Conservation (phyloP, 257 asterid species). For the Euphrasia confusa region DNA sequence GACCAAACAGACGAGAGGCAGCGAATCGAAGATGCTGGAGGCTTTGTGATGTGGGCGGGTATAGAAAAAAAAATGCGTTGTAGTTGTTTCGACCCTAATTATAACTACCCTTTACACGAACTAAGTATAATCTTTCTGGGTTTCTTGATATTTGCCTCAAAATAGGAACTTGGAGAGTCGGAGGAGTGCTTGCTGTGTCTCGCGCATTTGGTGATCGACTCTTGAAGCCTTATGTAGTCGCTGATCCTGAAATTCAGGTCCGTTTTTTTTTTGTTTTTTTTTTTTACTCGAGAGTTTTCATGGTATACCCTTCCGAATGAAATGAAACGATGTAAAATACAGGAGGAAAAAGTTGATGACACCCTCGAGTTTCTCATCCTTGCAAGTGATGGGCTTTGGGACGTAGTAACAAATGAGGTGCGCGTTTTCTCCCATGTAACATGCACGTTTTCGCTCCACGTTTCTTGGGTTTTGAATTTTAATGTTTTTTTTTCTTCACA, state of each 20-base stretch:
- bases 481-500: slow-evolving; percentile 24
- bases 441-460: not conserved
- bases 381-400: slow-evolving; percentile 97
- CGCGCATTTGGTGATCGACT: slow-evolving; percentile 97
- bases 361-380: slow-evolving; percentile 90
- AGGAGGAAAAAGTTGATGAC: slow-evolving; percentile 83
- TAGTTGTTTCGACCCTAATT: not conserved
- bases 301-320: not conserved
- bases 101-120: not conserved
- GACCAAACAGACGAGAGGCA: slow-evolving; percentile 93
- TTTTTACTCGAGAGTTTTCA: not conserved
- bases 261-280: not conserved
- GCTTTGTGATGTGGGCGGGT: slow-evolving; percentile 99
- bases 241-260: slow-evolving; percentile 96
- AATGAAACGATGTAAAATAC: slow-evolving; percentile 12
- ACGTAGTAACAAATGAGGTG: slow-evolving; percentile 86
- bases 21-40: slow-evolving; percentile 97
- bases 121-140: not conserved
- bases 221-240: slow-evolving; percentile 86
- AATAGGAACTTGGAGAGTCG: slow-evolving; percentile 97
- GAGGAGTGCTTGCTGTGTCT: slow-evolving; percentile 98
- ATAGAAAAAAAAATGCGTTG: not conserved
- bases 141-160: not conserved
- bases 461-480: too few relatives aligned
- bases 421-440: not conserved